These are phyloP conservation scores for Przewalskia tangutica DNA, from an alignment of 257 asterid genomes.

Conservation along the genomic window DNA sequence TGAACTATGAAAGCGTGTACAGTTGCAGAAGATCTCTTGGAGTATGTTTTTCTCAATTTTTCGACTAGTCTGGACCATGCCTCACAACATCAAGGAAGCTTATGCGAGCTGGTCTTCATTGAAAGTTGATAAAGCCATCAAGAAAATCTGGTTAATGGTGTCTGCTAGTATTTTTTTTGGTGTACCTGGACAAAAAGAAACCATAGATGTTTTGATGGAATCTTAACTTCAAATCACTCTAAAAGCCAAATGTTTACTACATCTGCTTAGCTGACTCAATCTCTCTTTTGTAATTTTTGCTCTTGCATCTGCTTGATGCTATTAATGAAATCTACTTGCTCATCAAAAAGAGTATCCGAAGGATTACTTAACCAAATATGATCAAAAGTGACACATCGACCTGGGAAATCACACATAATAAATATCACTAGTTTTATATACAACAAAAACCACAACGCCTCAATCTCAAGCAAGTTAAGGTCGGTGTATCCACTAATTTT, in stretches of 20 bases:
- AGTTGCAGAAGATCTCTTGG: neutral
- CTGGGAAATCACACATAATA: neutral
- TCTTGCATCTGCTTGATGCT: neutral
- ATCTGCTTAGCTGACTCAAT: neutral
- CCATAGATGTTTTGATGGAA: neutral
- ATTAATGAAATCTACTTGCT: neutral
- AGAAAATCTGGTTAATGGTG: neutral
- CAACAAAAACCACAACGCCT: neutral
- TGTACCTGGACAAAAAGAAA: neutral
- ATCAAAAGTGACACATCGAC: neutral
- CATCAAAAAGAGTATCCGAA: neutral
- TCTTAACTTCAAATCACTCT: neutral
- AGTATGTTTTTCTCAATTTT: neutral
- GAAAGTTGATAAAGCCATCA: neutral
- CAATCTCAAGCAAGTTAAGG: neutral
- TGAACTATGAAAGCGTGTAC: neutral
- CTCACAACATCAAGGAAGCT: neutral
- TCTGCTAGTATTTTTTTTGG: neutral
- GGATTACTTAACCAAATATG: neutral
- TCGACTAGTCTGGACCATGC: neutral
- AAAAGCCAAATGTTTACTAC: neutral
- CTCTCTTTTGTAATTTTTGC: neutral
- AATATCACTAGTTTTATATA: neutral
- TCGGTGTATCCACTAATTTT: neutral
- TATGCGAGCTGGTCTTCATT: neutral